Evolutionary conservation across 306 rosid species (phyloP).

Genomic region (Albizia julibrissin): DNA sequence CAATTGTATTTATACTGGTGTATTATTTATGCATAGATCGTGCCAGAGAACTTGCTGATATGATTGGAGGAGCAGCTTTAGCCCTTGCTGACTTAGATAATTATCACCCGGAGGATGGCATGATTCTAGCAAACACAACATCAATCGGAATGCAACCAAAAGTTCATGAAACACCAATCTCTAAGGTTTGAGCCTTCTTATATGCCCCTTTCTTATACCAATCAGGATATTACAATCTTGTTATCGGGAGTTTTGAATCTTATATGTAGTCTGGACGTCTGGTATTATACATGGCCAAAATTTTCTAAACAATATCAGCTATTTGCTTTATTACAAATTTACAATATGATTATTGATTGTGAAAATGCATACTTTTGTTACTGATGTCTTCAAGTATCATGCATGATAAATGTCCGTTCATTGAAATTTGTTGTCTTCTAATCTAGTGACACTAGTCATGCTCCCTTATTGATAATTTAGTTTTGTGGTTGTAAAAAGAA

Average conservation of each 20-base stretch:
- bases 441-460: conserved; percentile 9
- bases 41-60: conserved; percentile 83
- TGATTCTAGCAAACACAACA: conserved; percentile 94
- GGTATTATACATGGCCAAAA: not conserved
- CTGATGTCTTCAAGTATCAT: not conserved
- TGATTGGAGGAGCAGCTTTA: conserved; percentile 78
- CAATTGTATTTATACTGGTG: conserved; percentile 26
- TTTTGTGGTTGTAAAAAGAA: not conserved
- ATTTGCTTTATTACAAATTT: conserved; percentile 2
- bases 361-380: conserved; percentile 20
- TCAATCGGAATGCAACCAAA: conserved; percentile 96
- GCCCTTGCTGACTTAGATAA: conserved; percentile 71
- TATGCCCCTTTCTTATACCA: conserved; percentile 16
- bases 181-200: conserved; percentile 63
- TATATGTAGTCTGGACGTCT: conserved; percentile 8
- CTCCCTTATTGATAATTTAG: conserved; percentile 13
- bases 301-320: conserved; percentile 12
- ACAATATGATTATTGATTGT: conserved; percentile 22
- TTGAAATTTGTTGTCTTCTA: conserved; percentile 1
- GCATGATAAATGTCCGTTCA: not conserved
- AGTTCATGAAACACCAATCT: conserved; percentile 78
- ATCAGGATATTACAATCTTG: conserved; percentile 16
- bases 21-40: conserved; percentile 56
- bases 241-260: conserved; percentile 21
- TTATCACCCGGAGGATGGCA: conserved; percentile 81